These are phyloP conservation scores for Hyphodiscus sp. DNA, from an alignment of 2,329 filamentous ascomycete species.

Conservation along the genomic window DNA sequence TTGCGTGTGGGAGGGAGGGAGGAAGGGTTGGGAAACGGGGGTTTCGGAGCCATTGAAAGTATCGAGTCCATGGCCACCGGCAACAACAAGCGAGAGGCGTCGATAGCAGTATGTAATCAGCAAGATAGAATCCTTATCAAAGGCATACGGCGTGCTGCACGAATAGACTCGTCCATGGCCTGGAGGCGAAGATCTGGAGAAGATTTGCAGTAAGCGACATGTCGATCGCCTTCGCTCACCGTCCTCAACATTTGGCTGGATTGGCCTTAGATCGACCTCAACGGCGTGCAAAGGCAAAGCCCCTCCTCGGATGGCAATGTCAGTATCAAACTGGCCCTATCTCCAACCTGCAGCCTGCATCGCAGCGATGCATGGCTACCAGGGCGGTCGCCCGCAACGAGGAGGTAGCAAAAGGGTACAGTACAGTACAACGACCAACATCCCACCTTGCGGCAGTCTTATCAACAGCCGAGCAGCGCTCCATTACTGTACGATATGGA, in stretches of 20 bases:
- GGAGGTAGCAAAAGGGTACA: background rate
- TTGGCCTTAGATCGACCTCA: background rate
- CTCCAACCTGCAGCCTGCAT: background rate
- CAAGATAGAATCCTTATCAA: background rate
- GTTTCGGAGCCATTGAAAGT: background rate
- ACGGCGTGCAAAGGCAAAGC: background rate
- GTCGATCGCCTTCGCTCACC: background rate
- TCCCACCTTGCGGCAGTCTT: background rate
- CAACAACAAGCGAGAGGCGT: background rate
- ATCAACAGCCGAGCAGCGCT: background rate
- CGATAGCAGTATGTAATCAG: background rate
- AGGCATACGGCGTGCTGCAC: background rate
- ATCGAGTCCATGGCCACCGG: background rate
- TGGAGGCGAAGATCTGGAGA: background rate
- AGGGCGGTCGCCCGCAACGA: no score
- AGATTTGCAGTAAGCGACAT: background rate
- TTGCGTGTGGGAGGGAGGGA: background rate
- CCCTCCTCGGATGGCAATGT: background rate
- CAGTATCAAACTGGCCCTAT: no score
- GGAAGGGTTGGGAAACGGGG: background rate
- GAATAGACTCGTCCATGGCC: no score
- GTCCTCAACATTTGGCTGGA: background rate
- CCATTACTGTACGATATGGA: no score
- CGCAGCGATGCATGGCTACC: background rate
- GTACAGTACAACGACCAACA: background rate